Percentiles rank a stretch among this genome's conserved stretches.
Evolutionary conservation across 305 asterid species (phyloP).

Genomic region (Striga hermonthica): DNA sequence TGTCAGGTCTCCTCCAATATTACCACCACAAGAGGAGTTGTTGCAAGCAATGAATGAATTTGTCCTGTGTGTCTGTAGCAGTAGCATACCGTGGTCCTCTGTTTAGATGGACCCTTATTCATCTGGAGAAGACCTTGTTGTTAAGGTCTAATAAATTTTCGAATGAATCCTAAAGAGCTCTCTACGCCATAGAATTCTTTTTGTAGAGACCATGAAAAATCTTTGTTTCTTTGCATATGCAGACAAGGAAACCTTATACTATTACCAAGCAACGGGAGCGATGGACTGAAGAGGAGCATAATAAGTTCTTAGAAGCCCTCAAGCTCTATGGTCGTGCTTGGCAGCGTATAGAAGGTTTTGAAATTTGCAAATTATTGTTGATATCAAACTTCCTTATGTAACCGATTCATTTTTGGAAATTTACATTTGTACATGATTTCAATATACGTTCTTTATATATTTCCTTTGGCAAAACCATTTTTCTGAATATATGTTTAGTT

Average conservation of each 20-base stretch:
- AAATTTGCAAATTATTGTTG: slow-evolving; percentile 22
- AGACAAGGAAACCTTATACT: slow-evolving; percentile 94
- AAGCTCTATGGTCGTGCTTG: slow-evolving; percentile 97
- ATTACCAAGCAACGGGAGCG: slow-evolving; percentile 95
- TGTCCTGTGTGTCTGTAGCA: slow-evolving; percentile 41
- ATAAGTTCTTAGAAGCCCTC: slow-evolving; percentile 85
- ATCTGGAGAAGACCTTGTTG: slow-evolving; percentile 79
- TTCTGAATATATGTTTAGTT: slow-evolving; percentile 34
- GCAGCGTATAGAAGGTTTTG: slow-evolving; percentile 96
- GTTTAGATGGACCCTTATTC: slow-evolving; percentile 77
- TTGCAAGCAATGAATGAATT: slow-evolving; percentile 44
- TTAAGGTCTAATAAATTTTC: slow-evolving; percentile 52
- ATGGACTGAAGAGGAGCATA: slow-evolving; percentile 98
- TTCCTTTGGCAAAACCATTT: slow-evolving; percentile 26
- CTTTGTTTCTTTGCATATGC: slow-evolving; percentile 30
- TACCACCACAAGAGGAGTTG: slow-evolving; percentile 42
- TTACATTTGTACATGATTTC: slow-evolving; percentile 18
- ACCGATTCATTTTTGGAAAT: slow-evolving; percentile 7
- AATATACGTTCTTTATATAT: slow-evolving; percentile 28
- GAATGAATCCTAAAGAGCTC: slow-evolving; percentile 15
- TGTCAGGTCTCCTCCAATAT: slow-evolving; percentile 46
- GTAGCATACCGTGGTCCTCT: slow-evolving; percentile 38
- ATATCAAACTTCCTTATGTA: slow-evolving; percentile 20
- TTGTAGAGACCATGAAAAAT: slow-evolving; percentile 16
- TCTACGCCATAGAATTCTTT: slow-evolving; percentile 20